Conservation (phyloP, 78 protist species). For the Diacronema lutheri region DNA sequence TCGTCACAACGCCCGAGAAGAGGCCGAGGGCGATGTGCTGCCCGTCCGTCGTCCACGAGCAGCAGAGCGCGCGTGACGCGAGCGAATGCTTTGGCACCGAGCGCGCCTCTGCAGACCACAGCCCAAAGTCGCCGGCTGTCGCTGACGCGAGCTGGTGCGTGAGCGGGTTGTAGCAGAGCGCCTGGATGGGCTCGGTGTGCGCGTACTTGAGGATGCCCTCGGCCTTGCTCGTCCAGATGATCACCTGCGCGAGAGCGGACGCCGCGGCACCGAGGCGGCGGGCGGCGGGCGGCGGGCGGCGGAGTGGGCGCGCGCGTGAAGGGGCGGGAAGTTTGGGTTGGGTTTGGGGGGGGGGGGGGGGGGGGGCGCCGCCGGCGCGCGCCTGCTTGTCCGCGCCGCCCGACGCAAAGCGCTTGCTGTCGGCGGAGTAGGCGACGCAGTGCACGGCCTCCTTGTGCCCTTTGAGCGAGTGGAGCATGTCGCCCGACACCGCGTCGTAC, state of each 20-base stretch:
- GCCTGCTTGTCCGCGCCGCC: conserved; percentile 45
- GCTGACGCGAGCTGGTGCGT: conserved; percentile 55
- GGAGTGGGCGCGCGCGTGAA: background rate
- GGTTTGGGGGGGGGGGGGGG: too few species aligned
- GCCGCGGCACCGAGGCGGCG: background rate
- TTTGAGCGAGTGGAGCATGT: conserved; percentile 34
- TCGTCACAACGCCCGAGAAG: background rate
- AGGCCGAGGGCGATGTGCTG: background rate
- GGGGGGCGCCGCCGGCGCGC: background rate
- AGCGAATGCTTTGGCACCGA: conserved; percentile 62
- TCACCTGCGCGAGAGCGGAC: conserved; percentile 63
- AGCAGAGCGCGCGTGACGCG: background rate
- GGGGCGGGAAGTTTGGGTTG: background rate
- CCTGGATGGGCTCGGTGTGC: conserved; percentile 62
- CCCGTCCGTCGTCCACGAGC: background rate
- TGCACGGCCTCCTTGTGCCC: conserved; percentile 68
- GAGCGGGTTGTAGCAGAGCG: conserved; percentile 68
- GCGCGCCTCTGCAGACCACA: conserved; percentile 44
- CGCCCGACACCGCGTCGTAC: conserved; percentile 40
- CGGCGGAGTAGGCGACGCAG: conserved; percentile 57
- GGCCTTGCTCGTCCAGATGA: conserved; percentile 66
- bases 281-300: background rate
- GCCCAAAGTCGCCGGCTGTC: conserved; percentile 66
- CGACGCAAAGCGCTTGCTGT: conserved; percentile 72
- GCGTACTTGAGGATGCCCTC: conserved; percentile 62